phyloP scores from a whole-genome alignment of 2,329 filamentous ascomycete genomes.

The Cercospora sp. region DNA sequence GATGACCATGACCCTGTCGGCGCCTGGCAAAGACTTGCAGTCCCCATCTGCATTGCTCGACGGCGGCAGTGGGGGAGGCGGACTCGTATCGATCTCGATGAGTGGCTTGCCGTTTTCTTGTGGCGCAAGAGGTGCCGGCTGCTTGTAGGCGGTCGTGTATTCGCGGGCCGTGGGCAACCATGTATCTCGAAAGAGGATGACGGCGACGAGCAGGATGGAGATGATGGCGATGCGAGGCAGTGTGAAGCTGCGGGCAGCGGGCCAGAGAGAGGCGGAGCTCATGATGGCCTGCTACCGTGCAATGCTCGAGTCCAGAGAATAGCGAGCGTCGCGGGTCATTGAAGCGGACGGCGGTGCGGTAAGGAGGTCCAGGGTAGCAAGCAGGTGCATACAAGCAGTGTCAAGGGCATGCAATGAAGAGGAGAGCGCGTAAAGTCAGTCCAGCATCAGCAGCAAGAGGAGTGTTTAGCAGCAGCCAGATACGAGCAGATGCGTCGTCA shows the following conservation, averaged over 20 bases:
- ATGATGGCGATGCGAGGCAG: conserved; percentile 29
- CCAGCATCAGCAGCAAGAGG: background rate
- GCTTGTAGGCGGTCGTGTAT: conserved; percentile 8
- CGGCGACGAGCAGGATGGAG: conserved; percentile 28
- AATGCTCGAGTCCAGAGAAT: too few relatives aligned
- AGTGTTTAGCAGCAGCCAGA: background rate
- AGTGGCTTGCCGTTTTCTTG: background rate
- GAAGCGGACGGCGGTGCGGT: background rate
- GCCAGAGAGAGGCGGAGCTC: conserved; percentile 10
- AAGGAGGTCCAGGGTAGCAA: background rate
- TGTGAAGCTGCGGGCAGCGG: conserved; percentile 25
- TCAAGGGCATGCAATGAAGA: background rate
- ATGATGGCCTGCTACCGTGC: conserved; percentile 8
- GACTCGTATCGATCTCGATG: conserved; percentile 2
- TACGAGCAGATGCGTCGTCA: background rate
- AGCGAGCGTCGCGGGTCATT: background rate
- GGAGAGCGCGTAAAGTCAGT: background rate
- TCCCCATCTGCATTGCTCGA: conserved; percentile 6
- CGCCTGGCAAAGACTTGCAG: conserved; percentile 34
- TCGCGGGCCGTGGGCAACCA: conserved; percentile 27
- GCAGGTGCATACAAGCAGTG: background rate
- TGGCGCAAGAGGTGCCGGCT: background rate
- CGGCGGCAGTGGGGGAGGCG: conserved; percentile 8
- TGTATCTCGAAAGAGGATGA: conserved; percentile 32
- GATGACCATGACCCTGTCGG: conserved; percentile 56